A percentile compares a stretch with the other conserved stretches of the same genome.
Conservation (phyloP, 352 stramenopile genomes). For the Pythium inflatum region DNA sequence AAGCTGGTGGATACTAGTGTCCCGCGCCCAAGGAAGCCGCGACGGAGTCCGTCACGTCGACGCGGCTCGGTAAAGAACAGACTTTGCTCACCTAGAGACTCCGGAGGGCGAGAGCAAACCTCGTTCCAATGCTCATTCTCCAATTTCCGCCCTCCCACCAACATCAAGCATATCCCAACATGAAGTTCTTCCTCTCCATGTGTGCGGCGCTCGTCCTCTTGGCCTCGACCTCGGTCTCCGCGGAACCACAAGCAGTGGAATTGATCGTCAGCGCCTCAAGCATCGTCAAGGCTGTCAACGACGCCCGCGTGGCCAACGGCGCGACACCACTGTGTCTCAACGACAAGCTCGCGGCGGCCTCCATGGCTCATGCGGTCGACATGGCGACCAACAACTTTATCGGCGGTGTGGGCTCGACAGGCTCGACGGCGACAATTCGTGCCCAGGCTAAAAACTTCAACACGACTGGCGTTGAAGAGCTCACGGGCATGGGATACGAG, state of each 20-base stretch:
- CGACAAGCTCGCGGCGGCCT: conserved; percentile 37
- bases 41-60: too few species aligned
- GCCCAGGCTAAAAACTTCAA: conserved; percentile 34
- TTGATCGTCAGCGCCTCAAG: background rate
- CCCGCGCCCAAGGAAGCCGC: too few species aligned
- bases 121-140: too few species aligned
- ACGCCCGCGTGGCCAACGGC: conserved; percentile 2
- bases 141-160: conserved; percentile 5
- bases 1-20: too few species aligned
- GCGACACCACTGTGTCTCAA: conserved; percentile 24
- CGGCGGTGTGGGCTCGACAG: conserved; percentile 22
- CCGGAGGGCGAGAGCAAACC: too few species aligned
- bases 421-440: conserved; percentile 31
- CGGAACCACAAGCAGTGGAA: background rate
- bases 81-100: too few species aligned
- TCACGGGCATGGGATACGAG: conserved; percentile 37
- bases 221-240: background rate
- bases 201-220: conserved; percentile 13
- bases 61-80: too few species aligned
- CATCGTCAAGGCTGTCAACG: conserved; percentile 27
- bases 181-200: conserved; percentile 18
- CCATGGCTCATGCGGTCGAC: conserved; percentile 32
- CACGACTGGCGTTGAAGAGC: conserved; percentile 37
- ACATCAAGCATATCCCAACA: too few species aligned
- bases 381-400: conserved; percentile 32